These are phyloP conservation scores for Neodidymelliopsis sp. DNA, from an alignment of 2,329 filamentous ascomycete genomes.

Conservation along the genomic window DNA sequence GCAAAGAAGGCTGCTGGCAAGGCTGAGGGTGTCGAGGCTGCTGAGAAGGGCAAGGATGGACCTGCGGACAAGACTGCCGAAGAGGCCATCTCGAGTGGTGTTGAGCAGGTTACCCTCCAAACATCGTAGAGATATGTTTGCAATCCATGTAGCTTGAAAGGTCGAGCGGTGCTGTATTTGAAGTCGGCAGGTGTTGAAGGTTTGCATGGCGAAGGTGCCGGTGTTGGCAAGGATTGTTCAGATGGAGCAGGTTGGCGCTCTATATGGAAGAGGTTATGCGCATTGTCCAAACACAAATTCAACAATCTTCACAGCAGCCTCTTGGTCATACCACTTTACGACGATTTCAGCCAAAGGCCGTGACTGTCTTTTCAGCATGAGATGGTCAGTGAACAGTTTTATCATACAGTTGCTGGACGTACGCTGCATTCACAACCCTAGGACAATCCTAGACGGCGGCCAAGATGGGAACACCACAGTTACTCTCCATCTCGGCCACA, in stretches of 20 bases:
- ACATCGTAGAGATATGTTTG: constrained; percentile 40
- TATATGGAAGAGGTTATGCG: no score
- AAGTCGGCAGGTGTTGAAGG: constrained; percentile 4
- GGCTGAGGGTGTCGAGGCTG: constrained; percentile 77
- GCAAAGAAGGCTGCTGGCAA: constrained; percentile 68
- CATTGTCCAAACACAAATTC: no score
- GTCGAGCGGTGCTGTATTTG: neutral
- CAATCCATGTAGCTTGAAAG: neutral
- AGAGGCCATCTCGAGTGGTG: constrained; percentile 55
- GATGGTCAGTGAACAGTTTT: no score
- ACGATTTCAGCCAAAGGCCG: no score
- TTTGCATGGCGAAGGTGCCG: neutral
- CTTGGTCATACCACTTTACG: no score
- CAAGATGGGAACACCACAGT: no score
- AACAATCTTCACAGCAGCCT: no score
- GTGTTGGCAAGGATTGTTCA: neutral
- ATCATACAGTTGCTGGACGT: no score
- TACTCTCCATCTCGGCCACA: no score
- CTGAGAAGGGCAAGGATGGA: constrained; percentile 72
- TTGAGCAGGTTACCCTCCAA: constrained; percentile 55
- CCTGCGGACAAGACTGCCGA: constrained; percentile 50
- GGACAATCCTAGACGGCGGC: no score
- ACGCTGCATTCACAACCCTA: no score
- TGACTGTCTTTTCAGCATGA: no score
- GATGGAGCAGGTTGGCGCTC: neutral